Evolutionary conservation across 2,329 filamentous ascomycete species (phyloP).

Genomic region (Diplodia corticola): DNA sequence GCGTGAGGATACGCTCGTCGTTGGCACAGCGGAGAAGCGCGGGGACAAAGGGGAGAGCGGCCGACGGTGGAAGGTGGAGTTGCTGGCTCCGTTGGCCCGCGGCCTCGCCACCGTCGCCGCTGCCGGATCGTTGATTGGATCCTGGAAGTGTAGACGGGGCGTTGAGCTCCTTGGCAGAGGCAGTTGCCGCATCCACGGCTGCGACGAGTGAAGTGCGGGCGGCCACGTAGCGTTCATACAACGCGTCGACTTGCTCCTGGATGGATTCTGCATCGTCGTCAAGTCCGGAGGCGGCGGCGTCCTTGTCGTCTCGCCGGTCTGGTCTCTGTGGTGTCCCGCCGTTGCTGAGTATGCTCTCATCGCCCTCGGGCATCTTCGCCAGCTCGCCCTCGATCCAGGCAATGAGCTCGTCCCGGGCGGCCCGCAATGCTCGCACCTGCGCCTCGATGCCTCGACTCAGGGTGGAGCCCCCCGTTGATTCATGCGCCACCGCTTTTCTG

Average conservation of each 20-base stretch:
- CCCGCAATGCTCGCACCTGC: constrained; percentile 45
- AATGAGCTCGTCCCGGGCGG: constrained; percentile 51
- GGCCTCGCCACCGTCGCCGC: neutral
- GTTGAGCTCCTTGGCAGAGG: neutral
- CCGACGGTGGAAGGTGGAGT: constrained; percentile 16
- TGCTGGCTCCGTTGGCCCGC: neutral
- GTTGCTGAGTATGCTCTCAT: constrained; percentile 31
- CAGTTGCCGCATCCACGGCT: constrained; percentile 13
- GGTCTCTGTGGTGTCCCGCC: neutral
- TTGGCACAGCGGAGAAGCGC: constrained; percentile 30
- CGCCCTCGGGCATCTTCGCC: constrained; percentile 41
- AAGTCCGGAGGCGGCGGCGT: neutral
- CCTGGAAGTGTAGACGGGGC: neutral
- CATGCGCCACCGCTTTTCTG: neutral
- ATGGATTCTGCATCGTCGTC: constrained; percentile 25
- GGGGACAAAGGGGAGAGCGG: constrained; percentile 35
- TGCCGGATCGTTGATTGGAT: neutral
- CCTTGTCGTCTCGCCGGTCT: neutral
- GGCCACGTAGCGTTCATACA: constrained; percentile 36
- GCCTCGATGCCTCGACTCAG: constrained; percentile 26
- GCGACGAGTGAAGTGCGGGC: constrained; percentile 30
- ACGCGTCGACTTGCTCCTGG: constrained; percentile 31
- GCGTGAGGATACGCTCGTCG: constrained; percentile 36
- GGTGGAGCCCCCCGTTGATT: constrained; percentile 25
- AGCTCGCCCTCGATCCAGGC: constrained; percentile 54